These are phyloP conservation scores for Ophiostoma triangulosporum DNA, from an alignment of 2,329 filamentous ascomycete species.

Conservation along the genomic window DNA sequence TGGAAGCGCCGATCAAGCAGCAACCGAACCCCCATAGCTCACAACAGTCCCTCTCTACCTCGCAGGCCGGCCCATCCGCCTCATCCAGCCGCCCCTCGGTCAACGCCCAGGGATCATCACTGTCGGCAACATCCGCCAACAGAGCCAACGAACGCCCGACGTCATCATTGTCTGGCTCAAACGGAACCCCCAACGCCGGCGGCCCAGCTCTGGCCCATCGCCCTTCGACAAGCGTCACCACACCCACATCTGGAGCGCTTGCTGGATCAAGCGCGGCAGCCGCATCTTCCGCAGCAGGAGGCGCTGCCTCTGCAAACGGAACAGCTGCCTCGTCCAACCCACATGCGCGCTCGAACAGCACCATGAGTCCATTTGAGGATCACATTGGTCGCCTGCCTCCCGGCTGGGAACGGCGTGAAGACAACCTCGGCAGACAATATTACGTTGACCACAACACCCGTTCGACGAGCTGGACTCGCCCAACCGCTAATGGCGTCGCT, in stretches of 20 bases:
- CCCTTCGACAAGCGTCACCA: slow-evolving; percentile 33
- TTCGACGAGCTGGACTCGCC: slow-evolving; percentile 91
- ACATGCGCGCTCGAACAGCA: slow-evolving; percentile 32
- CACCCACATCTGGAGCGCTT: slow-evolving; percentile 18
- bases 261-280: slow-evolving; percentile 9
- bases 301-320: slow-evolving; percentile 28
- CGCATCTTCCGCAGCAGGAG: not conserved
- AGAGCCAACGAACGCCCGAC: slow-evolving; percentile 34
- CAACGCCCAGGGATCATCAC: slow-evolving; percentile 29
- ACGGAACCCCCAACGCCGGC: slow-evolving; percentile 29
- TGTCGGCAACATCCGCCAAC: slow-evolving; percentile 30
- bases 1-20: slow-evolving; percentile 49
- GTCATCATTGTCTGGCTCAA: slow-evolving; percentile 38
- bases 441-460: slow-evolving; percentile 97
- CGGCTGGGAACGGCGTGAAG: slow-evolving; percentile 92
- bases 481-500: slow-evolving; percentile 65
- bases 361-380: slow-evolving; percentile 89
- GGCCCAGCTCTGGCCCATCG: slow-evolving; percentile 28
- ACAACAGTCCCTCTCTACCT: slow-evolving; percentile 2
- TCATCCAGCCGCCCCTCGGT: slow-evolving; percentile 28
- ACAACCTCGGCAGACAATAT: slow-evolving; percentile 88
- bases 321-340: slow-evolving; percentile 24
- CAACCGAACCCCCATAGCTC: slow-evolving; percentile 2
- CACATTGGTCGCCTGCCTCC: slow-evolving; percentile 82
- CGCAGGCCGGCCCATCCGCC: not conserved